phyloP scores from a whole-genome alignment of 1,284 basidiomycete genomes.

The Cutaneotrichosporon spelunceum region DNA sequence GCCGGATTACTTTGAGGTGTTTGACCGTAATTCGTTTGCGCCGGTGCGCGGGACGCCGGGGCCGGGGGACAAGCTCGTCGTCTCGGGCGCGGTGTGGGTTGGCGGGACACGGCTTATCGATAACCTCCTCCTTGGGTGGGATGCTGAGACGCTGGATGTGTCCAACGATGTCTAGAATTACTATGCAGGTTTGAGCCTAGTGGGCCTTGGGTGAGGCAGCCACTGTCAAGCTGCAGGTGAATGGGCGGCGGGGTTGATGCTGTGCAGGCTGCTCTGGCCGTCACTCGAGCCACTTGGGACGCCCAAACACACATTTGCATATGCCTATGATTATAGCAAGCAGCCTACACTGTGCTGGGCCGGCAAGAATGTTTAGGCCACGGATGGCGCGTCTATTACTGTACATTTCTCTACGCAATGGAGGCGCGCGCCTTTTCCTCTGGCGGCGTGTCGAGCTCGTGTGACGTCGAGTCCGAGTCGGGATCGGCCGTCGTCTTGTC shows the following conservation, averaged over 20 bases:
- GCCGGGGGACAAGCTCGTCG: slow-evolving; percentile 58
- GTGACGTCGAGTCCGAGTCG: slow-evolving; percentile 6
- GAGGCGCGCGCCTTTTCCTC: not conserved
- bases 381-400: not conserved
- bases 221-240: too few species aligned
- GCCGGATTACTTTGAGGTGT: slow-evolving; percentile 85
- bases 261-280: too few species aligned
- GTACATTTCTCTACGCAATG: not conserved
- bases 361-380: not conserved
- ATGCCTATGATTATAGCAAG: not conserved
- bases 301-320: too few species aligned
- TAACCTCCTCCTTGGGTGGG: slow-evolving; percentile 73
- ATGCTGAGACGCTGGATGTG: slow-evolving; percentile 27
- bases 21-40: slow-evolving; percentile 69
- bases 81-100: slow-evolving; percentile 86
- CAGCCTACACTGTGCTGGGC: not conserved
- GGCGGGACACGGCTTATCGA: slow-evolving; percentile 89
- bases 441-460: not conserved
- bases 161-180: not conserved
- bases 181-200: too few species aligned
- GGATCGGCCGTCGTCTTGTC: not conserved
- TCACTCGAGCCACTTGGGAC: too few species aligned
- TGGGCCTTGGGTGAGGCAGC: too few species aligned
- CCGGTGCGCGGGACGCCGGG: slow-evolving; percentile 36
- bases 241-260: too few species aligned